Conservation (phyloP, 176 grass and related monocot genomes). For the Poa annua region DNA sequence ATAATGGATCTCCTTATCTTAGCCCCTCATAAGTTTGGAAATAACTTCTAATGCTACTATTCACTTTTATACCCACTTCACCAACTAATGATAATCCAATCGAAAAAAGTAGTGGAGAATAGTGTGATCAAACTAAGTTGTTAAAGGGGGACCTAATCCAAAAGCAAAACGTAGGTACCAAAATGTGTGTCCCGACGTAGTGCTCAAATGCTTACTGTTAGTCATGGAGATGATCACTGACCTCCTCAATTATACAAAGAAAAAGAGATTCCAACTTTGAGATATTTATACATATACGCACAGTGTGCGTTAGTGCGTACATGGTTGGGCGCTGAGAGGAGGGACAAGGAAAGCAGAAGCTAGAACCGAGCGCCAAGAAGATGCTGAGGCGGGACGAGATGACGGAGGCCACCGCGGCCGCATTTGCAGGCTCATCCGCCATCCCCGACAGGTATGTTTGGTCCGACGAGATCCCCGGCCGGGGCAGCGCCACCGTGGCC, state of each 20-base stretch:
- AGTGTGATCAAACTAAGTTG: too few species aligned
- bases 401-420: neutral
- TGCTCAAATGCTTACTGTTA: neutral
- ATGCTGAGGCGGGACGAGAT: slow-evolving; percentile 2
- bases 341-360: neutral
- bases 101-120: too few species aligned
- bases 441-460: neutral
- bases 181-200: neutral
- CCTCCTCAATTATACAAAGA: neutral
- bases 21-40: too few species aligned
- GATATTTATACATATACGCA: neutral
- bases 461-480: neutral
- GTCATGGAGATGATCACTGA: neutral
- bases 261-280: neutral
- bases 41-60: too few species aligned
- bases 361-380: neutral
- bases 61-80: too few species aligned
- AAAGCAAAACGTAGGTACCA: neutral
- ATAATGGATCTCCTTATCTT: too few species aligned
- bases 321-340: neutral
- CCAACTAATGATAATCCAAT: too few species aligned
- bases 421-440: neutral
- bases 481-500: neutral
- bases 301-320: neutral
- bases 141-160: too few species aligned